Percentiles rank a stretch among this genome's conserved stretches.
These are phyloP conservation scores for Pseudocercospora fuligena DNA, from an alignment of 2,329 filamentous ascomycete species.

Conservation along the genomic window DNA sequence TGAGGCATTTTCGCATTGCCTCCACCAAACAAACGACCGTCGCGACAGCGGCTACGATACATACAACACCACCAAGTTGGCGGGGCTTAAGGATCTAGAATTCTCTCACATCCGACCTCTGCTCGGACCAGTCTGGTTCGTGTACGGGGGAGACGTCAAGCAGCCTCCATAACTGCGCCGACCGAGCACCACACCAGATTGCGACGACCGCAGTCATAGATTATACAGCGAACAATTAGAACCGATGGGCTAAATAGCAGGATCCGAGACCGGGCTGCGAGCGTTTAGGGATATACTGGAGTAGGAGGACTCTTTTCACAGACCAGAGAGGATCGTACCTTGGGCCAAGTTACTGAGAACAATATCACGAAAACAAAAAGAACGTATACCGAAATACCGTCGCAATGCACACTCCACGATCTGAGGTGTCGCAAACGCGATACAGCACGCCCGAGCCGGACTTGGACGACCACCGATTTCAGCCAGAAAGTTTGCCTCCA, in stretches of 20 bases:
- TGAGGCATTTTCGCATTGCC: constrained; percentile 29
- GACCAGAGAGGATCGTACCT: neutral
- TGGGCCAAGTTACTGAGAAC: neutral
- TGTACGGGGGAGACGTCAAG: constrained; percentile 87
- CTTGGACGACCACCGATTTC: constrained; percentile 84
- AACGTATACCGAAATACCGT: neutral
- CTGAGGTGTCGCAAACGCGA: constrained; percentile 68
- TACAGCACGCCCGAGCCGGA: constrained; percentile 78
- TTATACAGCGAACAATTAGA: constrained; percentile 15
- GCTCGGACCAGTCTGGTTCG: constrained; percentile 93
- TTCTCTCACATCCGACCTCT: constrained; percentile 84
- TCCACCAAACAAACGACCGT: constrained; percentile 20
- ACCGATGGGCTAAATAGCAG: constrained; percentile 39
- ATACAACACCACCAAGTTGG: constrained; percentile 82
- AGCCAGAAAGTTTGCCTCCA: constrained; percentile 64
- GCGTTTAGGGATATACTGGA: constrained; percentile 17
- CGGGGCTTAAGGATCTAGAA: constrained; percentile 74
- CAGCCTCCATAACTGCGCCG: constrained; percentile 90
- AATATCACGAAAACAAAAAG: constrained; percentile 4
- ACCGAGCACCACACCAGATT: constrained; percentile 17
- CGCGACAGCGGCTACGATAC: constrained; percentile 42
- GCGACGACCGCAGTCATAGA: constrained; percentile 16
- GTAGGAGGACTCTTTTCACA: constrained; percentile 11
- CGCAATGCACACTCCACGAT: constrained; percentile 63
- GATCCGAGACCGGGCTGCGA: constrained; percentile 24